phyloP scores from a whole-genome alignment of 176 grass and related monocot genomes.

The Raddia guianensis region DNA sequence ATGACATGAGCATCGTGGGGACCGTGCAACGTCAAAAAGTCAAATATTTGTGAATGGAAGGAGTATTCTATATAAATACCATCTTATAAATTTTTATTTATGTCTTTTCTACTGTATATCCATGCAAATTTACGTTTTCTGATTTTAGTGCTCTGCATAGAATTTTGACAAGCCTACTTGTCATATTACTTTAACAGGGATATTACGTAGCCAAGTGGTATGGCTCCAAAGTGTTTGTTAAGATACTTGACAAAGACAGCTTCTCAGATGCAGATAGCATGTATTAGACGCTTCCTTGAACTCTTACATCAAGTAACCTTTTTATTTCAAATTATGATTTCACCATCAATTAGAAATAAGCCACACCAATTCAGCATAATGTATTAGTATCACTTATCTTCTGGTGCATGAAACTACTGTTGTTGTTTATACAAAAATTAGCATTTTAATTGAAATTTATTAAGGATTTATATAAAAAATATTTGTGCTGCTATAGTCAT shows the following conservation, averaged over 20 bases:
- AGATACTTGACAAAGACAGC: conserved; percentile 87
- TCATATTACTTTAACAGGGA: conserved; percentile 55
- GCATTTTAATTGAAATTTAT: neutral
- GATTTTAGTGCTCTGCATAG: neutral
- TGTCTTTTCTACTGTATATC: neutral
- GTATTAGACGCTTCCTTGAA: conserved; percentile 51
- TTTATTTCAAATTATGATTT: conserved; percentile 1
- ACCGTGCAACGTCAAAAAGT: no score
- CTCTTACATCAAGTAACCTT: conserved; percentile 27
- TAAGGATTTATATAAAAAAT: neutral
- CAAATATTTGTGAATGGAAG: no score
- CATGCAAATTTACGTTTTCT: neutral
- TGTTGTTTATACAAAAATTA: neutral
- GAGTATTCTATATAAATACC: neutral
- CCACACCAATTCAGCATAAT: neutral
- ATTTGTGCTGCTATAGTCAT: conserved; percentile 5
- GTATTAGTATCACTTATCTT: conserved; percentile 1
- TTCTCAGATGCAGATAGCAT: conserved; percentile 88
- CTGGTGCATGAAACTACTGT: neutral
- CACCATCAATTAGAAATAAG: neutral
- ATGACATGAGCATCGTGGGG: no score
- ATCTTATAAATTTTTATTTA: neutral
- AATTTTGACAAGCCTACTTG: conserved; percentile 33
- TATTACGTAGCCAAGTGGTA: conserved; percentile 88
- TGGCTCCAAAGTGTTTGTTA: conserved; percentile 89